phyloP scores from a whole-genome alignment of 2,329 filamentous ascomycete genomes.

The Mollisia scopiformis region DNA sequence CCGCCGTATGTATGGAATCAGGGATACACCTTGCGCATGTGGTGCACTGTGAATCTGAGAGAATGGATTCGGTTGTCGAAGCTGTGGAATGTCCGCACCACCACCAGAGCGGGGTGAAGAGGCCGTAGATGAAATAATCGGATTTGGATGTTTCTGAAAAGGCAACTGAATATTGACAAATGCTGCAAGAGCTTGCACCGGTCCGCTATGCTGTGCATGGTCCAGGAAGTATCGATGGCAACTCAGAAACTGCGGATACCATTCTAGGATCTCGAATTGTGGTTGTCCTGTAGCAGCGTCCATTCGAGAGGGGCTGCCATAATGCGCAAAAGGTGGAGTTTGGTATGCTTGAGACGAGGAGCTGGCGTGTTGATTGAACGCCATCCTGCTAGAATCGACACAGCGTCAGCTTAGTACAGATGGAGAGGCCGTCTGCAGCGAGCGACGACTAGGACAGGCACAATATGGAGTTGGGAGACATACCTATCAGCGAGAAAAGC shows the following conservation, averaged over 20 bases:
- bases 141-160: conserved; percentile 67
- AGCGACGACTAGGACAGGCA: neutral
- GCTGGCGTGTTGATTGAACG: conserved; percentile 23
- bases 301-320: conserved; percentile 20
- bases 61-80: conserved; percentile 31
- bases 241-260: conserved; percentile 89
- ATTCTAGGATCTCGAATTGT: conserved; percentile 80
- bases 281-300: conserved; percentile 14
- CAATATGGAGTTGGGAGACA: neutral
- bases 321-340: conserved; percentile 16
- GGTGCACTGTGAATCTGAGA: conserved; percentile 27
- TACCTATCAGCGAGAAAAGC: neutral
- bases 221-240: conserved; percentile 93
- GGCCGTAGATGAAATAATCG: conserved; percentile 45
- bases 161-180: conserved; percentile 92
- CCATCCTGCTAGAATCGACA: conserved; percentile 18
- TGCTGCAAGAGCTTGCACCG: conserved; percentile 85
- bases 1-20: conserved; percentile 88
- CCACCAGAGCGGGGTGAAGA: conserved; percentile 39
- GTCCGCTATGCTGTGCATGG: conserved; percentile 79
- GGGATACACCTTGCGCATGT: conserved; percentile 53
- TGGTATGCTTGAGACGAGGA: conserved; percentile 18
- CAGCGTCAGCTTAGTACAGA: neutral
- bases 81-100: conserved; percentile 31
- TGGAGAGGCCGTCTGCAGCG: neutral